A percentile compares a stretch with the other conserved stretches of the same genome.
These are phyloP conservation scores for Casuarina cunninghamiana DNA, from an alignment of 306 rosid genomes.

Conservation along the genomic window DNA sequence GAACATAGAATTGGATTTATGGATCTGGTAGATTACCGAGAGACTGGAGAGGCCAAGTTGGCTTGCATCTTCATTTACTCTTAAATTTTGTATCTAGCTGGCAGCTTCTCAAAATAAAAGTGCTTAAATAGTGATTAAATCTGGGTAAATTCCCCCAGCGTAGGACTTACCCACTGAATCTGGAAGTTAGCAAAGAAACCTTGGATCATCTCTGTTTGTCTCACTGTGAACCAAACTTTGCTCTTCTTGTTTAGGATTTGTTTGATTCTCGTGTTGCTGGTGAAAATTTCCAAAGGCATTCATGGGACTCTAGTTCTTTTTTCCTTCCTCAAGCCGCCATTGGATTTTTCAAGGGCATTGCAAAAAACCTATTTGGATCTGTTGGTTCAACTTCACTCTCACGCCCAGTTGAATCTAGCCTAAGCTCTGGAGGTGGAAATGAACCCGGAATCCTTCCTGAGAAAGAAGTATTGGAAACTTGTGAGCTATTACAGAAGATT, in stretches of 20 bases:
- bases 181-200: neutral
- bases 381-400: constrained; percentile 49
- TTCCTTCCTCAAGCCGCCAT: constrained; percentile 73
- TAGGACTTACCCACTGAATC: neutral
- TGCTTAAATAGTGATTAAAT: neutral
- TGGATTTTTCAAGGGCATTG: constrained; percentile 62
- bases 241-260: constrained; percentile 50
- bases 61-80: neutral
- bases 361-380: constrained; percentile 54
- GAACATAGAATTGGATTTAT: neutral
- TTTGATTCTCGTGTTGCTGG: constrained; percentile 32
- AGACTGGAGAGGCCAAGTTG: neutral
- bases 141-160: neutral
- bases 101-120: neutral
- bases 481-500: constrained; percentile 34
- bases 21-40: neutral
- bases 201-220: constrained; percentile 26
- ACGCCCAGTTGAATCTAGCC: constrained; percentile 41
- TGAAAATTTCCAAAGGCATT: constrained; percentile 37
- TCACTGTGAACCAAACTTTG: constrained; percentile 22
- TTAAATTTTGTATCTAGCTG: neutral
- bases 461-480: constrained; percentile 45
- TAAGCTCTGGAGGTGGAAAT: constrained; percentile 50
- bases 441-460: constrained; percentile 38
- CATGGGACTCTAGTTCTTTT: constrained; percentile 58